A percentile compares a stretch with the other conserved stretches of the same genome.
phyloP scores from a whole-genome alignment of 164 flowering plant genomes.

The Dillenia turbinata region DNA sequence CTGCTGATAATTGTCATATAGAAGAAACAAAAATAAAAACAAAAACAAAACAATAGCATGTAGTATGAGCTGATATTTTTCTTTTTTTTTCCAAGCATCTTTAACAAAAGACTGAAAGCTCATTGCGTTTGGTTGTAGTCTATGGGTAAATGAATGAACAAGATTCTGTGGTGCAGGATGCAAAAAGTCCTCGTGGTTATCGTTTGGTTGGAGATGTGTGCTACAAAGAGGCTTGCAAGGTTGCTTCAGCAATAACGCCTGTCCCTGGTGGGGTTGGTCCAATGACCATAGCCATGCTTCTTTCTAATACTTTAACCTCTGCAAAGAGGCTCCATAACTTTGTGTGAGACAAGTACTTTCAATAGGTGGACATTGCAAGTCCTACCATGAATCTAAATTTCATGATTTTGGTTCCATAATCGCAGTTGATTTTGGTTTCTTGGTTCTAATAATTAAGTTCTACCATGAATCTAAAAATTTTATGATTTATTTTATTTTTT shows the following conservation, averaged over 20 bases:
- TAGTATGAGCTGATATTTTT: too few relatives aligned
- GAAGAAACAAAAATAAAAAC: not conserved
- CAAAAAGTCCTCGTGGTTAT: conserved; percentile 65
- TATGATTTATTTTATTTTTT: too few relatives aligned
- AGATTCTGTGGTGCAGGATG: conserved; percentile 44
- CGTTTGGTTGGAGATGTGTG: conserved; percentile 93
- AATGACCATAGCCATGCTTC: conserved; percentile 98
- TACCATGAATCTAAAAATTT: too few relatives aligned
- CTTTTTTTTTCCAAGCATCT: not conserved
- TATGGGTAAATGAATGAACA: too few relatives aligned
- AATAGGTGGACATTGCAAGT: not conserved
- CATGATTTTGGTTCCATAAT: too few relatives aligned
- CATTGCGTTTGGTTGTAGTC: not conserved
- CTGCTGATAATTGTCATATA: not conserved
- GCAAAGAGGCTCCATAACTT: conserved; percentile 67
- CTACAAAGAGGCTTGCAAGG: conserved; percentile 71
- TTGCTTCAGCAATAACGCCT: conserved; percentile 95
- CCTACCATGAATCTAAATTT: not conserved
- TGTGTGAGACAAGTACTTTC: conserved; percentile 18
- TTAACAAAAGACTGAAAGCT: conserved; percentile 6
- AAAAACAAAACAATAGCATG: not conserved
- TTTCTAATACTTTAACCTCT: conserved; percentile 74
- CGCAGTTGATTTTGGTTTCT: too few relatives aligned
- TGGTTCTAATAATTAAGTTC: too few relatives aligned
- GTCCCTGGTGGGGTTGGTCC: conserved; percentile 99